Conservation (phyloP, 768 basidiomycete species). For the Dioszegia aurantiaca region DNA sequence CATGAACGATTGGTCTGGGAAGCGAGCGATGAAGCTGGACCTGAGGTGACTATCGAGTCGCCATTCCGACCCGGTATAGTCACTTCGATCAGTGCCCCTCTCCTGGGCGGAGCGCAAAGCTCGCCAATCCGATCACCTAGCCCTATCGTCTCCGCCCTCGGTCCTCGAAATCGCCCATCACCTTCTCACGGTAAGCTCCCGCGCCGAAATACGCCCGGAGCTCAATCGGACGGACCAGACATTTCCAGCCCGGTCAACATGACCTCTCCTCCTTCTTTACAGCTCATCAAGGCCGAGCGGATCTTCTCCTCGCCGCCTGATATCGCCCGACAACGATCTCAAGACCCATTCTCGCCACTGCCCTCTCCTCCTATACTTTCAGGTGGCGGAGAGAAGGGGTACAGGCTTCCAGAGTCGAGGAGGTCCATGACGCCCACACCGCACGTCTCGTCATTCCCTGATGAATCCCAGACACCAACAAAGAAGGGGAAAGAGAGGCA, state of each 20-base stretch:
- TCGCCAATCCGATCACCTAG: slow-evolving; percentile 26
- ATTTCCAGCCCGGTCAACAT: slow-evolving; percentile 8
- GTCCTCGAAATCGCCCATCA: not conserved
- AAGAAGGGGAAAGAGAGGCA: not conserved
- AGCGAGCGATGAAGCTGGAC: slow-evolving; percentile 14
- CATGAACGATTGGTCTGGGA: slow-evolving; percentile 25
- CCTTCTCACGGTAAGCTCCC: not conserved
- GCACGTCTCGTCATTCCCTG: not conserved
- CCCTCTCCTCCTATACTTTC: not conserved
- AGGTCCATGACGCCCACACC: not conserved
- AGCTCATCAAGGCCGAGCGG: not conserved
- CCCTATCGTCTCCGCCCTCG: slow-evolving; percentile 28
- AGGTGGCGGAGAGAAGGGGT: not conserved
- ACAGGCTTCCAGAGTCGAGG: not conserved
- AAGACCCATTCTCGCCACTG: not conserved
- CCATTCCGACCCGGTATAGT: not conserved
- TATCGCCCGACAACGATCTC: not conserved
- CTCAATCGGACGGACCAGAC: slow-evolving; percentile 2
- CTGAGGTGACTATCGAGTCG: slow-evolving; percentile 19
- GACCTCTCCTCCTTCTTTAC: not conserved
- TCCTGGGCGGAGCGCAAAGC: not conserved
- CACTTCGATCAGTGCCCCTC: not conserved
- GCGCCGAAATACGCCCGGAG: not conserved
- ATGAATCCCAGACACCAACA: not conserved
- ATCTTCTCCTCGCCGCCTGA: slow-evolving; percentile 4